phyloP scores from a whole-genome alignment of 306 rosid species.

The Lathyrus aphaca region DNA sequence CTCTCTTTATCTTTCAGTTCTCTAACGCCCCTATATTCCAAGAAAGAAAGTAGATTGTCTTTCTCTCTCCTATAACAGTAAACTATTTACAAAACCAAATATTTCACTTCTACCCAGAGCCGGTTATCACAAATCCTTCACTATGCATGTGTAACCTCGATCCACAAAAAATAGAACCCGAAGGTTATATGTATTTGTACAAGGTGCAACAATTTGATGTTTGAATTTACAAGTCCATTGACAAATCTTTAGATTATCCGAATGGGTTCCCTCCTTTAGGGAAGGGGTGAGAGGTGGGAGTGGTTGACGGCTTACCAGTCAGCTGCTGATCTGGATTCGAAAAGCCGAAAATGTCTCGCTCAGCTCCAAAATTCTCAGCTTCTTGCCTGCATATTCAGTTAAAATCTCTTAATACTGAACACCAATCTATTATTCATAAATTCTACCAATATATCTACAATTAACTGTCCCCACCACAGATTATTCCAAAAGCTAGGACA shows the following conservation, averaged over 20 bases:
- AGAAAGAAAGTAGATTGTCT: constrained; percentile 35
- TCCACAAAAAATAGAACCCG: constrained; percentile 40
- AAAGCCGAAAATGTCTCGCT: constrained; percentile 59
- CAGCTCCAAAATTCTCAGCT: constrained; percentile 47
- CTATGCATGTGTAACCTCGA: constrained; percentile 30
- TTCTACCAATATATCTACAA: constrained; percentile 1
- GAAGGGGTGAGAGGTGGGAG: constrained; percentile 60
- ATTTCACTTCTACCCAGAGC: constrained; percentile 38
- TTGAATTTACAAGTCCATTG: constrained; percentile 39
- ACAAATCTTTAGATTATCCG: constrained; percentile 49
- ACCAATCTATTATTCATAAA: constrained; percentile 29
- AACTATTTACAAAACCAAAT: constrained; percentile 52
- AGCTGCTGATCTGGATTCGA: constrained; percentile 64
- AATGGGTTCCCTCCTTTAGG: constrained; percentile 82
- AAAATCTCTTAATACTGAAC: constrained; percentile 28
- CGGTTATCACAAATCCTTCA: constrained; percentile 39
- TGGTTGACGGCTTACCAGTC: constrained; percentile 52
- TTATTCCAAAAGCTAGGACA: constrained; percentile 25
- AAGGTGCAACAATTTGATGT: constrained; percentile 54
- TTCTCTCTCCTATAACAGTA: constrained; percentile 43
- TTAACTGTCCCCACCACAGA: not conserved
- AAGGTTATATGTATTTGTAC: constrained; percentile 60
- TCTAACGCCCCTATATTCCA: constrained; percentile 17
- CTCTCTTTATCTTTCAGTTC: constrained; percentile 18
- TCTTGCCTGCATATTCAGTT: constrained; percentile 61